Evolutionary conservation across 768 basidiomycete genomes (phyloP).

Genomic region (Jaapia argillacea): DNA sequence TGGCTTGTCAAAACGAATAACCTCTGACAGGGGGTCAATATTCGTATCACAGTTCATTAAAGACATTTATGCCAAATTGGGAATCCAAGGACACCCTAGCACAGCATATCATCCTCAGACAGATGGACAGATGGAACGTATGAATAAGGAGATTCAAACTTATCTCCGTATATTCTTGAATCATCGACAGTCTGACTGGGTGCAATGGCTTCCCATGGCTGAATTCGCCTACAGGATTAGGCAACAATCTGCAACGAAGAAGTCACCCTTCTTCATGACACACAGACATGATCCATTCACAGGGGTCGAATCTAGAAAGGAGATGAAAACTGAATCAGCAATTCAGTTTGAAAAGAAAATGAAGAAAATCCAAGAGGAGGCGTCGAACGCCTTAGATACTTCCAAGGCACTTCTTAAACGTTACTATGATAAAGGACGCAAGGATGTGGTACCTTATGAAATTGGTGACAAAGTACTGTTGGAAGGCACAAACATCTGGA

Average conservation of each 20-base stretch:
- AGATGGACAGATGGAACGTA: conserved; percentile 15
- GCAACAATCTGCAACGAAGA: conserved; percentile 8
- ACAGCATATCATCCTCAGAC: conserved; percentile 24
- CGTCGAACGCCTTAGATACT: not conserved
- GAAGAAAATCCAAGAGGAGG: conserved; percentile 10
- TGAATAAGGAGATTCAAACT: conserved; percentile 20
- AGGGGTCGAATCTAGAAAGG: not conserved
- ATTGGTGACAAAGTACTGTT: conserved; percentile 15
- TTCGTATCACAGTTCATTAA: conserved; percentile 13
- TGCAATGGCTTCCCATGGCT: conserved; percentile 7
- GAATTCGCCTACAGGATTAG: conserved; percentile 13
- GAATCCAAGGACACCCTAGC: conserved; percentile 21
- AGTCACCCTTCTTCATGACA: conserved; percentile 6
- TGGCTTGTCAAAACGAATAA: conserved; percentile 9
- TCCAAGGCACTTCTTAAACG: not conserved
- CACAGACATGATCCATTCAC: conserved; percentile 3
- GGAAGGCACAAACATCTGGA: conserved; percentile 10
- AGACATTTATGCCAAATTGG: conserved; percentile 18
- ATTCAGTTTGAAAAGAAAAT: conserved; percentile 11
- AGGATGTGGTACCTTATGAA: conserved; percentile 4
- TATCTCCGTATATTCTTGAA: conserved; percentile 16
- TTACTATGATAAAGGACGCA: not conserved
- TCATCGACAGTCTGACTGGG: conserved; percentile 13
- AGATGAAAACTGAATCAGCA: conserved; percentile 7
- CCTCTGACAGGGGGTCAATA: conserved; percentile 9